Base-by-base conservation (phyloP, 306 rosid species). In the Citrullus mucosospermus region DNA sequence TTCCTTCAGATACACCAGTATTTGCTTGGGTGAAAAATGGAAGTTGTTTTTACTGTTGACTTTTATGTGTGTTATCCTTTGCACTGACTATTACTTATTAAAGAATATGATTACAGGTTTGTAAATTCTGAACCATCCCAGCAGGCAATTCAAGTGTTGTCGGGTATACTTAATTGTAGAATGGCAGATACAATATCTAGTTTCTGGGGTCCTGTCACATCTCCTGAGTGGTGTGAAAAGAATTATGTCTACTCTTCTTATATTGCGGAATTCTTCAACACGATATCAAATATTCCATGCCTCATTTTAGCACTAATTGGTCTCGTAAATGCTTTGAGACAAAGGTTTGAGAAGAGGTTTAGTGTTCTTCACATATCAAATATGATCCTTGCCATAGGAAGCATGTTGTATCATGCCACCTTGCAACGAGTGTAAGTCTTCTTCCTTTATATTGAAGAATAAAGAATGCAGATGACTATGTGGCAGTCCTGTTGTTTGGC, bases 341-440 rank as follows among this genome's bases (percentile, higher is more conserved):
- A 92, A 85, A 93, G 96, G 82, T 95, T 95, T 78, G 99, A 95
- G 96, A 95, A 92, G 90, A 91, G 99, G 79, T 92, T 95, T 86
- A 85, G 91, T 50, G 90, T 95, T 78, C 97, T 95, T 80, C 96
- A 92, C 57, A 15, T 95, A 83, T 91, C 97, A 54, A 92, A 92
- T 80, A 91, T 95, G 96, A 81, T 86, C 62, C 96, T 95, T 84
- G 92, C 97, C 78, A 83, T 92, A 57, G 99, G 99, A 79, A 95
- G 92, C 88, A 91, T 91, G 93, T 51, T 89, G 78, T 91, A 92
- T 89, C 99, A 95, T 82, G 93, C 97, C 65, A 95, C 97, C 1
- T 84, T 95, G 77, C 99, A 91, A 77, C 92, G 80, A 14, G 83
- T 86, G 97, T 95, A 87, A 95, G 81, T 79, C 8, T 38, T 78